These are phyloP conservation scores for Quercus tomentella DNA, from an alignment of 331 rosid species.

Conservation along the genomic window DNA sequence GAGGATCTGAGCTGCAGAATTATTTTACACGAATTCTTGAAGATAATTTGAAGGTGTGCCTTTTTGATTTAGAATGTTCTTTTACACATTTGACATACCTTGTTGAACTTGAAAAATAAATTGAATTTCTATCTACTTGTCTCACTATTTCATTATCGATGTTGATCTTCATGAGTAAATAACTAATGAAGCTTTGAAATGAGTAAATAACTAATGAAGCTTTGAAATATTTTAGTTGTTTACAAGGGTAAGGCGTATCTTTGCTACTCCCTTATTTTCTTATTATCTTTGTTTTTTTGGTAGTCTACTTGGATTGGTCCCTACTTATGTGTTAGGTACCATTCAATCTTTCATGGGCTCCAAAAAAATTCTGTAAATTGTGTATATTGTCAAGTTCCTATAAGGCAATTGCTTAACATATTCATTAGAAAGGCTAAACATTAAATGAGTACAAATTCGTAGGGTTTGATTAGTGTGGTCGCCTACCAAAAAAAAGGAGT, in stretches of 20 bases:
- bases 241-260: not conserved
- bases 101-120: not conserved
- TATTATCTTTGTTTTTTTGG: not conserved
- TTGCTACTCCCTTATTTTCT: not conserved
- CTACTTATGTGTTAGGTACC: not conserved
- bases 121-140: not conserved
- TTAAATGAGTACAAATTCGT: not conserved
- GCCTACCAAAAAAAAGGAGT: no score
- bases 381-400: not conserved
- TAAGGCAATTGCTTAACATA: not conserved
- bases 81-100: not conserved
- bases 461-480: no score
- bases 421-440: not conserved
- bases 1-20: slow-evolving; percentile 97
- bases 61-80: not conserved
- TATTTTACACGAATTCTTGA: slow-evolving; percentile 94
- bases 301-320: not conserved
- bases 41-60: slow-evolving; percentile 80
- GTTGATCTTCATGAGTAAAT: not conserved
- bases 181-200: not conserved
- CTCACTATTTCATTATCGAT: not conserved
- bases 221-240: not conserved
- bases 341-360: not conserved
- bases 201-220: not conserved
- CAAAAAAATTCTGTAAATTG: not conserved